phyloP scores from a whole-genome alignment of 306 rosid species.

The Prunus padus region DNA sequence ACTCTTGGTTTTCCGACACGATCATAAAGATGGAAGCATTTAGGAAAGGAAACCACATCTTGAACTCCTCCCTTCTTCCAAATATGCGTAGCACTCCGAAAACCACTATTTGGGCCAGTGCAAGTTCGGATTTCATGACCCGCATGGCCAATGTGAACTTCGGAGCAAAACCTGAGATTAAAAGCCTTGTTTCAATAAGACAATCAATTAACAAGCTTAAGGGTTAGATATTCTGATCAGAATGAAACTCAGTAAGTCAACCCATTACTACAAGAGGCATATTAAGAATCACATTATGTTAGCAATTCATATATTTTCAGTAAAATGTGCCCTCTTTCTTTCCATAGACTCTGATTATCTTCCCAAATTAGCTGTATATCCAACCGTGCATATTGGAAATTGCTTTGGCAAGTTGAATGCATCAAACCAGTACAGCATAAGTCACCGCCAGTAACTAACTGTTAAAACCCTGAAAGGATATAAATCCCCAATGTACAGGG shows the following conservation, averaged over 20 bases:
- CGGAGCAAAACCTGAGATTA: constrained; percentile 42
- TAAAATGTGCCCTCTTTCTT: not conserved
- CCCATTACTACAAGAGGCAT: not conserved
- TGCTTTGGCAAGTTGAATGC: not conserved
- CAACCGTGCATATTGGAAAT: not conserved
- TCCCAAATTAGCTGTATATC: not conserved
- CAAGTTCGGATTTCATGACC: constrained; percentile 87
- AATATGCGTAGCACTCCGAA: constrained; percentile 55
- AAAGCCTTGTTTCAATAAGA: not conserved
- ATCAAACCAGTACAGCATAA: not conserved
- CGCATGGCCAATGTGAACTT: constrained; percentile 66
- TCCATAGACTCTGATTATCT: not conserved
- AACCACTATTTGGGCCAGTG: constrained; percentile 58
- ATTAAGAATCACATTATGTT: not conserved
- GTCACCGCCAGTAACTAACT: not conserved
- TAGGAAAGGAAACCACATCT: constrained; percentile 59
- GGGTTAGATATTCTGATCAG: not conserved
- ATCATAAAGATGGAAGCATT: constrained; percentile 76
- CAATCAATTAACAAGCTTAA: not conserved
- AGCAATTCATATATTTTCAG: not conserved
- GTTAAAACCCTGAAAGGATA: not conserved
- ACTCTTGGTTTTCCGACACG: constrained; percentile 87
- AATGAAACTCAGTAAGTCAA: not conserved
- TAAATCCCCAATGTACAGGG: not conserved
- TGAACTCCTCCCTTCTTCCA: constrained; percentile 74